Evolutionary conservation across 208 protist genomes (phyloP).

Genomic region (Leishmania lainsoni): DNA sequence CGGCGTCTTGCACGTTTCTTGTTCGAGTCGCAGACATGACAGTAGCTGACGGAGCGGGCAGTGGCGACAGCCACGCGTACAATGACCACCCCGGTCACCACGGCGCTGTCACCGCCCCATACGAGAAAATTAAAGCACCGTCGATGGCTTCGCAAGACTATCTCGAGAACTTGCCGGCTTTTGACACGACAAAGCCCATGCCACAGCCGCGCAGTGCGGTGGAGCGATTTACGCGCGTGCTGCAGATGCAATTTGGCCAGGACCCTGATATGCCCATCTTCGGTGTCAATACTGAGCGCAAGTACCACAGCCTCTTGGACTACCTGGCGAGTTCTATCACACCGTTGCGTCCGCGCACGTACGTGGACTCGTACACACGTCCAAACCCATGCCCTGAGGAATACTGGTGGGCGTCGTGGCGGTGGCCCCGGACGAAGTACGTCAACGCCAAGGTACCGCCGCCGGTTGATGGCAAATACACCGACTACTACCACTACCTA

Average conservation of each 20-base stretch:
- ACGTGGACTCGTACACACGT: slow-evolving; percentile 72
- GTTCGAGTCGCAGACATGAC: not conserved
- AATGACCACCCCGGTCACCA: slow-evolving; percentile 18
- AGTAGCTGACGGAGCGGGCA: not conserved
- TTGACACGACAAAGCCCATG: slow-evolving; percentile 48
- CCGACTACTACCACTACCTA: slow-evolving; percentile 87
- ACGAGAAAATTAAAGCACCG: slow-evolving; percentile 43
- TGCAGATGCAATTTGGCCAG: slow-evolving; percentile 67
- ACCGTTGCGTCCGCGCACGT: slow-evolving; percentile 64
- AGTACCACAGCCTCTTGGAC: slow-evolving; percentile 59
- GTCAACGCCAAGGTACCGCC: slow-evolving; percentile 87
- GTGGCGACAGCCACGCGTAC: slow-evolving; percentile 15
- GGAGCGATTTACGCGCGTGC: slow-evolving; percentile 55
- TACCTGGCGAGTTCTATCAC: slow-evolving; percentile 60
- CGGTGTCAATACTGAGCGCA: slow-evolving; percentile 45
- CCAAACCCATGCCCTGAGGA: slow-evolving; percentile 86
- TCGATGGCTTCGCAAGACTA: slow-evolving; percentile 71
- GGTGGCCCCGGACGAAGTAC: slow-evolving; percentile 79
- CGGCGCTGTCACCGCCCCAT: slow-evolving; percentile 10
- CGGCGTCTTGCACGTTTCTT: not conserved
- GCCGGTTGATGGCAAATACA: slow-evolving; percentile 79
- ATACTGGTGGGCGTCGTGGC: slow-evolving; percentile 83
- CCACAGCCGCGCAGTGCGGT: slow-evolving; percentile 48
- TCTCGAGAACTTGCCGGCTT: slow-evolving; percentile 64
- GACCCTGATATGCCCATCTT: slow-evolving; percentile 71